Percentiles rank a stretch among this genome's conserved stretches.
These are phyloP conservation scores for Claviceps fusiformis DNA, from an alignment of 2,329 filamentous ascomycete species.

Conservation along the genomic window DNA sequence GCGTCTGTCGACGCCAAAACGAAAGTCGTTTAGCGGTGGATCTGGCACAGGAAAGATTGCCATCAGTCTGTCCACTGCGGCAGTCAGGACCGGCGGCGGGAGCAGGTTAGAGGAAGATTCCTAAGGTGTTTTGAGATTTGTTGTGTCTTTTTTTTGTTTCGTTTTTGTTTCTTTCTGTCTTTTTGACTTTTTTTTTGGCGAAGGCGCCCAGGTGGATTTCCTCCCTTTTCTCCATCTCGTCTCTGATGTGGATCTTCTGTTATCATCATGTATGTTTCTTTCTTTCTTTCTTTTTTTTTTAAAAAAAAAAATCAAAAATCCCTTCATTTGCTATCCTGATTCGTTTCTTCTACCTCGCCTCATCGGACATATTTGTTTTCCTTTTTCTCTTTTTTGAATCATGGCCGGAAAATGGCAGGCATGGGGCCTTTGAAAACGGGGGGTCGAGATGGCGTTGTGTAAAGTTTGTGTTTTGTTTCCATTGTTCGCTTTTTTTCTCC, in stretches of 20 bases:
- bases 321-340: not conserved
- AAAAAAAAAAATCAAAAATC: not conserved
- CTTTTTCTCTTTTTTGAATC: not conserved
- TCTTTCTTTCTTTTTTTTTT: not conserved
- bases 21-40: constrained; percentile 29
- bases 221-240: not conserved
- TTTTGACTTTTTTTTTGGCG: constrained; percentile 1
- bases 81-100: constrained; percentile 26
- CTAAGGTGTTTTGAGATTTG: constrained; percentile 8
- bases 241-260: not conserved
- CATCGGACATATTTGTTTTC: not conserved
- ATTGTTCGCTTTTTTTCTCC: not conserved
- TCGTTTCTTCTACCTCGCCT: not conserved
- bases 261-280: too few relatives aligned
- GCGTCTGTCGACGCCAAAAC: constrained; percentile 16
- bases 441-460: not conserved
- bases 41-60: constrained; percentile 38
- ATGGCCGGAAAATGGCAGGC: not conserved
- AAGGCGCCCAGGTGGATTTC: constrained; percentile 7
- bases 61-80: constrained; percentile 39
- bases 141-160: not conserved
- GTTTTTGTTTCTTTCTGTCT: not conserved
- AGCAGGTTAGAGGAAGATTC: constrained; percentile 26
- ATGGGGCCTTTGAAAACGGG: not conserved
- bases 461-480: not conserved